Base-by-base conservation (phyloP, 1,139 yeast genomes). In the Kurtzmaniella quercitrusa region DNA sequence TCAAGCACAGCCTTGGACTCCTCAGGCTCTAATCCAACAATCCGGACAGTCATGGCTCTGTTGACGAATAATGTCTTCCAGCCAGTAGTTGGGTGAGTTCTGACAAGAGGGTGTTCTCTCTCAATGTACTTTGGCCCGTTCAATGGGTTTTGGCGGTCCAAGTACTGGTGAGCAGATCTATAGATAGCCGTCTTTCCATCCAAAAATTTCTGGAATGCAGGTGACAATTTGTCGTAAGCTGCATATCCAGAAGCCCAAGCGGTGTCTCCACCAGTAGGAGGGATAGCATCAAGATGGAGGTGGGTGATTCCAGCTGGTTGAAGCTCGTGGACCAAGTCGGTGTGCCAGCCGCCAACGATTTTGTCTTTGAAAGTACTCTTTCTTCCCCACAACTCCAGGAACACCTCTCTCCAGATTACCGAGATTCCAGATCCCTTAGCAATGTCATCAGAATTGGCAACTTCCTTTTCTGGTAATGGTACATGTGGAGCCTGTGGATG, bases 21-120 rank as follows among this genome's bases (percentile, higher is more conserved):
- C 11, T 59, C 68, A 14, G 68, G 68, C 44, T 68, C 66, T 42
- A 74, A 60, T 1, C 79, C 80, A 27, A 72, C 68, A 46, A 73
- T 73, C 39, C 74, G 57, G 34, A 51, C 62, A 6, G 77, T 67
- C 70, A 63, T 65, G 11, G 63, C 51, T 43, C 77, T 60, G 60
- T 74, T 75, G 40, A 75, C 76, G 50, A 53, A 72, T 52, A 75
- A 60, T 4, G 71, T 62, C 56, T 75, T 75, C 79, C 79, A 73
- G 2, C 79, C 79, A 27, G 81, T 75, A n/a, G 71, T 77, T 15
- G 81, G 81, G 49, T 75, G 77, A 2, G 79, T 74, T 58, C 78
- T 65, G 25, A 75, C 66, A 17, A 75, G 34, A 2, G 79, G 79
- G 52, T 75, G 80, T 44, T 60, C 66, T 51, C 76, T 63, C 47